Percentiles rank a stretch among this genome's conserved stretches.
Evolutionary conservation across 1,284 basidiomycete species (phyloP).

Genomic region (Pseudomicrostroma phylloplanum): DNA sequence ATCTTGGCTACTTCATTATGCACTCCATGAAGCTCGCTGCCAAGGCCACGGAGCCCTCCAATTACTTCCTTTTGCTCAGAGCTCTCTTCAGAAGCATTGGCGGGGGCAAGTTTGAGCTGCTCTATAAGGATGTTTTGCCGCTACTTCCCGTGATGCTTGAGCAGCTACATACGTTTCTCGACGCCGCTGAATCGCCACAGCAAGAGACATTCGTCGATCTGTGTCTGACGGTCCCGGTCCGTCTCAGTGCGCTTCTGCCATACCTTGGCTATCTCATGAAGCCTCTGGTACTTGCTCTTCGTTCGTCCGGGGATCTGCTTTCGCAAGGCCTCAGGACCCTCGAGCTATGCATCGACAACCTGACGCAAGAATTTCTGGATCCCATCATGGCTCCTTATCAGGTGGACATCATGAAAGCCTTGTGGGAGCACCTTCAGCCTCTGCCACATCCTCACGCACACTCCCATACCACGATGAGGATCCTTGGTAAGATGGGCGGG

Average conservation of each 20-base stretch:
- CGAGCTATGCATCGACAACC: constrained; percentile 98
- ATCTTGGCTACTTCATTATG: constrained; percentile 91
- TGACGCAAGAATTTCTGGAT: constrained; percentile 96
- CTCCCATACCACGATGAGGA: constrained; percentile 90
- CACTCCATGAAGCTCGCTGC: constrained; percentile 91
- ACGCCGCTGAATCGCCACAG: constrained; percentile 41
- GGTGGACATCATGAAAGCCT: constrained; percentile 85
- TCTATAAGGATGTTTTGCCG: constrained; percentile 95
- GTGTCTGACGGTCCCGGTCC: constrained; percentile 91
- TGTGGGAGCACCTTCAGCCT: constrained; percentile 63
- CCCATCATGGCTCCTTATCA: constrained; percentile 76
- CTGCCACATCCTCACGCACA: constrained; percentile 84
- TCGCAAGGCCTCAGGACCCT: constrained; percentile 93
- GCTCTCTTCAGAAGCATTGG: constrained; percentile 95
- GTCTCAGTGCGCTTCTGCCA: constrained; percentile 89
- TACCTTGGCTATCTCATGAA: constrained; percentile 95
- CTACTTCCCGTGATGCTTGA: constrained; percentile 95
- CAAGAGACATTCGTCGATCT: constrained; percentile 73
- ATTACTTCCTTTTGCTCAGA: constrained; percentile 90
- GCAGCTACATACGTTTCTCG: constrained; percentile 64
- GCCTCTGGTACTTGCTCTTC: constrained; percentile 83
- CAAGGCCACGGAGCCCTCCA: constrained; percentile 79
- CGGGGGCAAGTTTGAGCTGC: constrained; percentile 86
- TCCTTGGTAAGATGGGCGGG: constrained; percentile 93
- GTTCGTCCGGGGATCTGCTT: constrained; percentile 73